Conservation (phyloP, 1,284 basidiomycete genomes). For the Tilletia walkeri region DNA sequence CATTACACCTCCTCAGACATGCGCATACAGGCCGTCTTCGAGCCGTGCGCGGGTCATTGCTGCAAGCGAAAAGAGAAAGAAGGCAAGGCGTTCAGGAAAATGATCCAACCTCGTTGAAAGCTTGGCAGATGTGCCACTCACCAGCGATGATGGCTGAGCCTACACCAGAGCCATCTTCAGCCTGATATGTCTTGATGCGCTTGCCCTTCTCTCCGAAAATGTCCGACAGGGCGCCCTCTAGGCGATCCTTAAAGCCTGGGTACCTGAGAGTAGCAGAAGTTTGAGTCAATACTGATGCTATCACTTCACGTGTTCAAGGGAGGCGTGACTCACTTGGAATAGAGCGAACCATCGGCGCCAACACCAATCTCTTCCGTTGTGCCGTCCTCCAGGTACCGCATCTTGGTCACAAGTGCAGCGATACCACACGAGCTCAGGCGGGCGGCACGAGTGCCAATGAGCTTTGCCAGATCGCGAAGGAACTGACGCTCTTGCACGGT, state of each 20-base stretch:
- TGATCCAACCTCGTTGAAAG: no score
- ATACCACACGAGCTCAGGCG: constrained; percentile 52
- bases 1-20: constrained; percentile 28
- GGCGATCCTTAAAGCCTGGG: constrained; percentile 48
- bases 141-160: constrained; percentile 52
- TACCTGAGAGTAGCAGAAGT: constrained; percentile 24
- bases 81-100: no score
- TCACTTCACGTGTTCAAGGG: neutral
- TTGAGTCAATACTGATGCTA: neutral
- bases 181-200: constrained; percentile 46
- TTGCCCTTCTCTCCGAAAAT: constrained; percentile 51
- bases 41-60: constrained; percentile 50
- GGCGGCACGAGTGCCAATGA: constrained; percentile 58
- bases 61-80: neutral
- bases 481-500: constrained; percentile 50
- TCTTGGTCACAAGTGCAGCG: constrained; percentile 51
- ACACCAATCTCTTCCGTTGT: constrained; percentile 44
- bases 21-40: constrained; percentile 35
- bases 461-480: constrained; percentile 66
- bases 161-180: constrained; percentile 52
- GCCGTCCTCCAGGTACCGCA: constrained; percentile 40
- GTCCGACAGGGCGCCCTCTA: constrained; percentile 53
- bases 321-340: constrained; percentile 33
- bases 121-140: neutral
- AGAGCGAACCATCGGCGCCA: constrained; percentile 48